Evolutionary conservation across 148 eudicot species (phyloP), one percentile per base, ranked within the genome.

Genomic region (Rhododendron ferrugineum): DNA sequence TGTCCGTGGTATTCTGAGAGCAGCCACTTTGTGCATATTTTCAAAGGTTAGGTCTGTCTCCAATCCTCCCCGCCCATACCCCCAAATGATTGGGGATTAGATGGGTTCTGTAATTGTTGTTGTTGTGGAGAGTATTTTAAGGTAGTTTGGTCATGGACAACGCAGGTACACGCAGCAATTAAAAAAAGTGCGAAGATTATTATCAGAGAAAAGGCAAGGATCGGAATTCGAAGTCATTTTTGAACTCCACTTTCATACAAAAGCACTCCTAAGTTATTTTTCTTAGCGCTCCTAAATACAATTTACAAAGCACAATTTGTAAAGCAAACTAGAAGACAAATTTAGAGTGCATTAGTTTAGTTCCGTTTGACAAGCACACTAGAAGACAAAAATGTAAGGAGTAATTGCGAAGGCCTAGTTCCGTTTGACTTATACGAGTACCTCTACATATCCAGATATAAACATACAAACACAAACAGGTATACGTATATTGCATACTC

Each of bases 401-500:
- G 14, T 70, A 14, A 32, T 70, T 70, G 75, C 60, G 15, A 70
- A 70, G 3, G 7, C 75, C 40, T 14, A 30, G 37, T 30, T 66
- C 32, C 14, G 15, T 26, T 70, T 70, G 22, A 32, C 6, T 70
- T 32, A 1, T 13, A 70, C 75, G 37, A 70, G 22, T 70, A 66
- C 37, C 36, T 14, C 20, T 14, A 30, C 22, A 32, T 1, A 70
- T 30, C 20, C 20, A 70, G 75, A 70, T 30, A 70, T 1, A 44
- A 9, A 70, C 75, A 70, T 30, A 30, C 7, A 70, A 13, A 13
- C 75, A 30, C 14, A 70, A 26, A 23, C 10, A 58, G 6, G 11
- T 46, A 54, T 5, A 36, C 32, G 23, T 0, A 36, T 49, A n/a
- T 10, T 64, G 4, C 92, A n/a, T 88, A 91, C 92, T 94, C 98